Percentiles rank a stretch among this genome's conserved stretches.
Conservation (phyloP, 2,329 filamentous ascomycete species). For the Triangularia setosa region DNA sequence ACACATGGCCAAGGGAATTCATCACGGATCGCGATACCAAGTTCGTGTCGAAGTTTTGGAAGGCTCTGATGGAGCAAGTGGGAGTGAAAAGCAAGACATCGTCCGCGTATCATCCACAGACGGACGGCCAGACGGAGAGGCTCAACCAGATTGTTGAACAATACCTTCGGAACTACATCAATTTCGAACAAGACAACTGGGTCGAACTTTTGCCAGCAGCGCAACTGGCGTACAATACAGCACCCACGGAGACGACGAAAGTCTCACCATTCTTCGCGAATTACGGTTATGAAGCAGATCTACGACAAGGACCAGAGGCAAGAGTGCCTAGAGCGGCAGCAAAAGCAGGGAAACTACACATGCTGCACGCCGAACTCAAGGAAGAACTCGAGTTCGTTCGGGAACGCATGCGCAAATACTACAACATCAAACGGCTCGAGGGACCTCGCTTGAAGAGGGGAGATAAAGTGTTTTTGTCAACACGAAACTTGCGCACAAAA, state of each 20-base stretch:
- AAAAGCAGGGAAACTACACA: constrained; percentile 4
- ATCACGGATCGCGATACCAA: too few relatives aligned
- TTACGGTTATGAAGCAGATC: constrained; percentile 14
- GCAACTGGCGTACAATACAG: constrained; percentile 23
- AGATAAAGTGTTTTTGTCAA: background rate
- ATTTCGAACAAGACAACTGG: too few relatives aligned
- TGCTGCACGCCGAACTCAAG: background rate
- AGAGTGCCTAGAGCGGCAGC: background rate
- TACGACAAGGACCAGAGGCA: constrained; percentile 3
- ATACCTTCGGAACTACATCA: constrained; percentile 17
- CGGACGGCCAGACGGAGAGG: too few relatives aligned
- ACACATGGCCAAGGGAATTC: too few relatives aligned
- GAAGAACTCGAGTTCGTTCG: constrained; percentile 4
- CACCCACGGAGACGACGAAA: constrained; percentile 12
- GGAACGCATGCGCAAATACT: background rate
- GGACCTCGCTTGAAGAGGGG: background rate
- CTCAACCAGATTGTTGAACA: constrained; percentile 3
- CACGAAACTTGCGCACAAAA: background rate
- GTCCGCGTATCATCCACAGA: too few relatives aligned
- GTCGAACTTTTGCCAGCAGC: constrained; percentile 12
- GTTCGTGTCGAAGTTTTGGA: too few relatives aligned
- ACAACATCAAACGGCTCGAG: background rate
- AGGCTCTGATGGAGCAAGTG: too few relatives aligned
- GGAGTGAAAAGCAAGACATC: too few relatives aligned
- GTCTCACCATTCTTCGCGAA: constrained; percentile 17